Base-by-base conservation (phyloP, 2,329 filamentous ascomycete genomes). In the Colletotrichum higginsianum region DNA sequence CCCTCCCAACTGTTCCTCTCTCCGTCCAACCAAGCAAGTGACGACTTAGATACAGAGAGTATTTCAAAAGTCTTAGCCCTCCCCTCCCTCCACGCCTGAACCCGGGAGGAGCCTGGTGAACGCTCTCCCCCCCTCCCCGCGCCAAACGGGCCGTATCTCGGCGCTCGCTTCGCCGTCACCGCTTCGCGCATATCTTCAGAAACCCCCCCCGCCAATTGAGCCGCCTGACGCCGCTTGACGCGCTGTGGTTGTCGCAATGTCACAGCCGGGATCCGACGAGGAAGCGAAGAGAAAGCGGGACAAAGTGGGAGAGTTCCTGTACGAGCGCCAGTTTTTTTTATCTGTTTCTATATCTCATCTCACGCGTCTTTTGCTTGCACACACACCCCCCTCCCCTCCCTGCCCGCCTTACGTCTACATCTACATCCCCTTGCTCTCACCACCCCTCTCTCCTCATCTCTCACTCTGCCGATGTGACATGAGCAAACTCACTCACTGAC, bases 291-390 rank as follows among this genome's bases (percentile, higher is more conserved):
- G 76, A 8, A 78, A 79, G 74, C 76, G 79, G 69, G 79, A 80
- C 61, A 80, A 77, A 75, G 74, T 81, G 52, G 76, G 73, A 61
- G 75, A 78, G 23, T 81, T 81, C 64, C 67, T 81, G 80, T 81
- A 79, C 12, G 60, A 69, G 78, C 71, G 75, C 71, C 57, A 75
- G 74, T 75, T 56, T 6, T 56, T 6, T 35, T 35, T 21, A 30
- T 8, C 30, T 30, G 30, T 30, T 30, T 30, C 30, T 30, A 30
- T 8, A 30, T 30, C 30, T 44, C 50, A 56, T 23, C 50, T 18
- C 26, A 35, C 23, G 35, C 26, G 5, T 11, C 21, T 38, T 12
- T 30, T 40, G 23, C 47, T 30, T 30, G 30, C 30, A 30, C 7
- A 30, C 30, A 30, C 30, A 1, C 30, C 6, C 30, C 30, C 30